phyloP scores from a whole-genome alignment of 2,329 filamentous ascomycete genomes.

The Pseudopithomyces chartarum region DNA sequence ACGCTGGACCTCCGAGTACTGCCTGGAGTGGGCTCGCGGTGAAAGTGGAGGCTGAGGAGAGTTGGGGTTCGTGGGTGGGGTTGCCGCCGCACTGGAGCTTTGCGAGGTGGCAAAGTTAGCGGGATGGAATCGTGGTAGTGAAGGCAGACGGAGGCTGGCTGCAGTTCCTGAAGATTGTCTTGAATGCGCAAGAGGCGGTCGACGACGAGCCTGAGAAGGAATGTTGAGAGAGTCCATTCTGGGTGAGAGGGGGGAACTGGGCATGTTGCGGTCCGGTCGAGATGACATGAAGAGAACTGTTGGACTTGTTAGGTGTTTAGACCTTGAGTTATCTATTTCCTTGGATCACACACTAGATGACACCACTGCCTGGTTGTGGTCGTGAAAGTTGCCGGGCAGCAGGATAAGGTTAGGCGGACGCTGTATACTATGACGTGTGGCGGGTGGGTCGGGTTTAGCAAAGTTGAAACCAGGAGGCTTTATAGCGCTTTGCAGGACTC shows the following conservation, averaged over 20 bases:
- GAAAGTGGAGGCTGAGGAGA: constrained; percentile 51
- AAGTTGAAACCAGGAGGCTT: neutral
- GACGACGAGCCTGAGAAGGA: constrained; percentile 41
- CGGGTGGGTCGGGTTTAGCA: constrained; percentile 17
- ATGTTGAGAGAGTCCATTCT: constrained; percentile 43
- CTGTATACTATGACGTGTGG: constrained; percentile 29
- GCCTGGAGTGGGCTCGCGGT: constrained; percentile 49
- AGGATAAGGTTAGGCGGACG: constrained; percentile 16
- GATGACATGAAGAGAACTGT: constrained; percentile 28
- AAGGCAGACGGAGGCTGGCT: constrained; percentile 52
- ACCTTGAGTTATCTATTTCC: neutral
- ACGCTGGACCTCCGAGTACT: constrained; percentile 55
- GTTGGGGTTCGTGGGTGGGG: constrained; percentile 44
- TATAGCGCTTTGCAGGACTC: neutral
- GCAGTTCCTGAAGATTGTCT: constrained; percentile 43
- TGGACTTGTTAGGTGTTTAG: constrained; percentile 6
- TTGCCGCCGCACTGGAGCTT: constrained; percentile 42
- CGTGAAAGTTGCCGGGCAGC: neutral
- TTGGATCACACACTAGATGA: constrained; percentile 4
- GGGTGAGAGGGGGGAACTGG: constrained; percentile 42
- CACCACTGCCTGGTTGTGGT: neutral
- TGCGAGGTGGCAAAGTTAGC: constrained; percentile 54
- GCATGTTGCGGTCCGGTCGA: constrained; percentile 37
- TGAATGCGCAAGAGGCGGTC: constrained; percentile 32
- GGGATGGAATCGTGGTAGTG: constrained; percentile 58